phyloP scores from a whole-genome alignment of 257 asterid genomes.

The Solanum infundibuliforme region DNA sequence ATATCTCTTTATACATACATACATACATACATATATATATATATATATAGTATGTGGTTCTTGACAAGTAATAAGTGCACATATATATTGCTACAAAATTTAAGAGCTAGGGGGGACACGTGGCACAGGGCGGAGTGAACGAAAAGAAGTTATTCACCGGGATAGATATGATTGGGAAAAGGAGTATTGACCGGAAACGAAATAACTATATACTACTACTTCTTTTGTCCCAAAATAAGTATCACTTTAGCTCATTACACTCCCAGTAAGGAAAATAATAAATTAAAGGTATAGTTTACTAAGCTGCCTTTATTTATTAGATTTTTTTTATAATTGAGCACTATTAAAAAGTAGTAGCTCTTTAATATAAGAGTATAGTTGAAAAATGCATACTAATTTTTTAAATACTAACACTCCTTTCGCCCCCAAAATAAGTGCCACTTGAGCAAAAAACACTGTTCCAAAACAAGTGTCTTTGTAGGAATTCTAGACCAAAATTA shows the following conservation, averaged over 20 bases:
- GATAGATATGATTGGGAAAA: conserved; percentile 27
- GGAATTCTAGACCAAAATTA: background rate
- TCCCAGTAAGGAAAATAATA: no score
- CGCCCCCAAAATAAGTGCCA: background rate
- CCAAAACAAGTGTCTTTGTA: background rate
- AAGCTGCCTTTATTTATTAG: background rate
- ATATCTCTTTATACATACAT: background rate
- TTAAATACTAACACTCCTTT: no score
- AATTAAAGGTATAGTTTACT: background rate
- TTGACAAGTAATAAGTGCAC: conserved; percentile 4
- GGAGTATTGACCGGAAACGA: background rate
- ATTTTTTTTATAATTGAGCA: background rate
- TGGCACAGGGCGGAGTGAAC: conserved; percentile 49
- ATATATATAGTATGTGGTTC: background rate
- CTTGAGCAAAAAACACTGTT: background rate
- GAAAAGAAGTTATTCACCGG: conserved; percentile 46
- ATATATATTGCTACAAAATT: conserved; percentile 15
- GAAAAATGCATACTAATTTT: background rate
- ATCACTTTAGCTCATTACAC: background rate
- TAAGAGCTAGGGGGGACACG: conserved; percentile 16
- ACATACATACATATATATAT: no score
- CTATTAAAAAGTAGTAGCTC: background rate
- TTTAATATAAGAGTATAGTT: background rate
- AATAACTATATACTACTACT: background rate
- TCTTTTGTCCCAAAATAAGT: no score